Evolutionary conservation across 352 stramenopile species (phyloP), one percentile per base, ranked within the genome.

Genomic region (Globisporangium rhizosaccharum): DNA sequence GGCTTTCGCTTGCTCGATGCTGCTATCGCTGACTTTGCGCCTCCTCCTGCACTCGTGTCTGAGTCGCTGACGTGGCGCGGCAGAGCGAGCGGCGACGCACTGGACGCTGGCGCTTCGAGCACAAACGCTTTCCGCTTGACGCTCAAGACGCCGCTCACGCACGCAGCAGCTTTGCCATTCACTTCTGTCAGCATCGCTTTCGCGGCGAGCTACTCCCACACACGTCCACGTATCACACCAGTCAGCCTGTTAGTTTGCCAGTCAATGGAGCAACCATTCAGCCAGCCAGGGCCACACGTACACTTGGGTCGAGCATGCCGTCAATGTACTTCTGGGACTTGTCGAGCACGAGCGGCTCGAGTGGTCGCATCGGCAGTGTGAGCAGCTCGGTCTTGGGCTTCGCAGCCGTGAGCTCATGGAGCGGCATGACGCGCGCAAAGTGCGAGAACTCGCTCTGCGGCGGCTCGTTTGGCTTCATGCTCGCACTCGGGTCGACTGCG

Each of bases 301-400:
- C 81, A 63, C 76, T 80, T 1, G 82, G 75, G 49, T 92, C 78
- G 8, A 95, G 72, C 49, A 75, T 75, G 44, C 84, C 86, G 58
- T 92, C 83, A n/a, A 95, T 73, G 66, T 94, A 94, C 54, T 95
- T 95, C 9, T 79, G 76, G 5, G 77, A 53, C 51, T 89, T 89
- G 45, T 89, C 80, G 2, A 95, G 66, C 28, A 80, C 50, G 42
- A 92, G 75, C 0, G 86, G 79, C 33, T 89, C 75, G 12, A 95
- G 83, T n/a, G 48, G 55, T 41, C 83, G 82, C 66, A 94, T 88
- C 6, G 79, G 63, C 20, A 90, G 61, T 1, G 81, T 93, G n/a
- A 81, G 67, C 23, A 88, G 59, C 53, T 93, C 84, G 3, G 66
- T 79, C 64, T 92, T 91, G 10, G 72, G 62, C 54, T 85, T 90